Percentiles rank a stretch among this genome's conserved stretches.
Evolutionary conservation across 768 basidiomycete genomes (phyloP).

Genomic region (Kwoniella sp.): DNA sequence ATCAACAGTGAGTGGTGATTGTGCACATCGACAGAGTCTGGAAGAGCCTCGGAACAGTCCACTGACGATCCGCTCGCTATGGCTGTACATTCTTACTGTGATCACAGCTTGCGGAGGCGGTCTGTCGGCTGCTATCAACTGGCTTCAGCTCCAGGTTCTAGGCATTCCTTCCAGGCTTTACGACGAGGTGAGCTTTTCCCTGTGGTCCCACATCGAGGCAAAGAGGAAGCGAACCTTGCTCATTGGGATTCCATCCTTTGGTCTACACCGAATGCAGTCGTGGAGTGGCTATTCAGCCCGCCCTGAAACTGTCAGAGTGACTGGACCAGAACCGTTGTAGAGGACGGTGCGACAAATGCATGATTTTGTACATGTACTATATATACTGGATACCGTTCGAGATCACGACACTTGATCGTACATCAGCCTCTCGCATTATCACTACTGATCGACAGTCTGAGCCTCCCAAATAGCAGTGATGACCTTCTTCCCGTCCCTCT

Average conservation of each 20-base stretch:
- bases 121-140: slow-evolving; percentile 93
- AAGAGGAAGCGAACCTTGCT: not conserved
- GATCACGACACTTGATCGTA: not conserved
- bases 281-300: slow-evolving; percentile 18
- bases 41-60: slow-evolving; percentile 52
- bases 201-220: not conserved
- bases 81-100: not conserved
- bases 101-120: slow-evolving; percentile 77
- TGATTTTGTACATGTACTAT: not conserved
- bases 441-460: slow-evolving; percentile 9
- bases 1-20: slow-evolving; percentile 68
- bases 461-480: slow-evolving; percentile 19
- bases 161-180: slow-evolving; percentile 64
- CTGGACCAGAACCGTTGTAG: slow-evolving; percentile 15
- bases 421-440: not conserved
- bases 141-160: slow-evolving; percentile 82
- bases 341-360: not conserved
- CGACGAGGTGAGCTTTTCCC: slow-evolving; percentile 74
- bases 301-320: slow-evolving; percentile 6
- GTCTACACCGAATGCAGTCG: not conserved
- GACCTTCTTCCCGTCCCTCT: slow-evolving; percentile 9
- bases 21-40: slow-evolving; percentile 28
- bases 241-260: not conserved
- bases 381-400: not conserved
- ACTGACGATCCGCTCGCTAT: not conserved